A percentile compares a stretch with the other conserved stretches of the same genome.
These are phyloP conservation scores for Dendrobium chrysotoxum DNA, from an alignment of 106 monocot genomes.

Conservation along the genomic window DNA sequence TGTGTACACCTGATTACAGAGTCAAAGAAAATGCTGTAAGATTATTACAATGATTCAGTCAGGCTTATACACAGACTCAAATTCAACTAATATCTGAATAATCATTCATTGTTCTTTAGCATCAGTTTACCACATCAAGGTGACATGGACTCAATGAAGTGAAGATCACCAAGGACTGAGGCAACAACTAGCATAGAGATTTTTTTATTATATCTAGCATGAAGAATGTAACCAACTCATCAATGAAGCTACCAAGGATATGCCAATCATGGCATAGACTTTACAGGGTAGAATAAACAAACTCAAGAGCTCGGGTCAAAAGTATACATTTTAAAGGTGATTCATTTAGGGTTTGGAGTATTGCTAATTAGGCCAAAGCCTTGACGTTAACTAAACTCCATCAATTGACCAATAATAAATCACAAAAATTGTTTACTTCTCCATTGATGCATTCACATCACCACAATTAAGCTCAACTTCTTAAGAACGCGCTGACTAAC, in stretches of 20 bases:
- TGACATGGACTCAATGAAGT: background rate
- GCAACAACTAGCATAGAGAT: background rate
- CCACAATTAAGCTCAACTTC: background rate
- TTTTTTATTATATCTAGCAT: background rate
- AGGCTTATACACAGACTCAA: background rate
- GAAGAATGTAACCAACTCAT: background rate
- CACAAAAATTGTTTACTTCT: too few relatives aligned
- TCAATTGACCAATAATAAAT: too few relatives aligned
- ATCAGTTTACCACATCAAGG: background rate
- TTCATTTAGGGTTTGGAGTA: too few relatives aligned
- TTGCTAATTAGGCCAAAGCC: too few relatives aligned
- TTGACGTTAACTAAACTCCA: too few relatives aligned
- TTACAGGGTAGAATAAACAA: too few relatives aligned
- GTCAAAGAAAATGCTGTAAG: background rate
- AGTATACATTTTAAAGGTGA: too few relatives aligned
- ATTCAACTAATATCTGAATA: background rate
- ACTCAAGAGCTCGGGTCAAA: too few relatives aligned
- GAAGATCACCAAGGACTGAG: background rate
- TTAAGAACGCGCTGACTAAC: background rate
- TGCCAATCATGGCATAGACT: background rate
- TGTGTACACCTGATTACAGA: conserved; percentile 1
- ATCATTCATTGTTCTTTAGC: background rate
- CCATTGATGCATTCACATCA: background rate
- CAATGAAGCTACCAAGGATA: background rate
- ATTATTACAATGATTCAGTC: background rate